A percentile compares a stretch with the other conserved stretches of the same genome.
Conservation (phyloP, 768 basidiomycete species). For the Russula emetica region DNA sequence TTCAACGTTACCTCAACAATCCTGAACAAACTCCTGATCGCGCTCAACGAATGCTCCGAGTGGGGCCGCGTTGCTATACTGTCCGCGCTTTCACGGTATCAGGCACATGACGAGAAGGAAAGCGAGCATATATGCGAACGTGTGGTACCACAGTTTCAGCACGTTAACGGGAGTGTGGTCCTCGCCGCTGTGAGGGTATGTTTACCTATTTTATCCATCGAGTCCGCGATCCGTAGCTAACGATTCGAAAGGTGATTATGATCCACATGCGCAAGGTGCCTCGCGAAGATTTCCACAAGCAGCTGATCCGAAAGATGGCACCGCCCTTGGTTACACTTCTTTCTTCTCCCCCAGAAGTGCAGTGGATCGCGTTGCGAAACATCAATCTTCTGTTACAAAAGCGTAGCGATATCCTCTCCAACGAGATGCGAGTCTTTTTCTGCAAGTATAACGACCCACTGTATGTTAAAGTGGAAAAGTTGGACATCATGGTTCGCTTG, state of each 20-base stretch:
- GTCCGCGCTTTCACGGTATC: conserved; percentile 80
- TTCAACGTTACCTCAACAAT: conserved; percentile 82
- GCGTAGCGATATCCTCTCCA: conserved; percentile 80
- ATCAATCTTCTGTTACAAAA: conserved; percentile 96
- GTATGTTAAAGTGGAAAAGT: conserved; percentile 98
- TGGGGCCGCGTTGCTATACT: conserved; percentile 97
- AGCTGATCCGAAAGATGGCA: conserved; percentile 93
- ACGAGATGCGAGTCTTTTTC: conserved; percentile 99
- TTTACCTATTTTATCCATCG: conserved; percentile 1
- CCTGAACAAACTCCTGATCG: conserved; percentile 86
- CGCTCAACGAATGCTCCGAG: conserved; percentile 96
- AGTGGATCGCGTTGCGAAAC: conserved; percentile 96
- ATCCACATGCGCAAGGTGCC: conserved; percentile 85
- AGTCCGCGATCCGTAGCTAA: not conserved
- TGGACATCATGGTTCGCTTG: conserved; percentile 96
- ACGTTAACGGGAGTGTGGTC: conserved; percentile 93
- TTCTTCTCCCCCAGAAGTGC: conserved; percentile 94
- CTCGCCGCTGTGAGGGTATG: conserved; percentile 90
- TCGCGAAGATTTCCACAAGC: conserved; percentile 78
- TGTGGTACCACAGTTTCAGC: conserved; percentile 97
- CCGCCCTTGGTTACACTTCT: conserved; percentile 93
- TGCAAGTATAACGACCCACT: conserved; percentile 99
- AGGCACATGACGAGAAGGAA: conserved; percentile 83
- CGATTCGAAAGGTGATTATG: conserved; percentile 75
- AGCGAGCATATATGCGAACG: conserved; percentile 98